Base-by-base conservation (phyloP, 164 flowering plant species). In the Amborella trichopoda region DNA sequence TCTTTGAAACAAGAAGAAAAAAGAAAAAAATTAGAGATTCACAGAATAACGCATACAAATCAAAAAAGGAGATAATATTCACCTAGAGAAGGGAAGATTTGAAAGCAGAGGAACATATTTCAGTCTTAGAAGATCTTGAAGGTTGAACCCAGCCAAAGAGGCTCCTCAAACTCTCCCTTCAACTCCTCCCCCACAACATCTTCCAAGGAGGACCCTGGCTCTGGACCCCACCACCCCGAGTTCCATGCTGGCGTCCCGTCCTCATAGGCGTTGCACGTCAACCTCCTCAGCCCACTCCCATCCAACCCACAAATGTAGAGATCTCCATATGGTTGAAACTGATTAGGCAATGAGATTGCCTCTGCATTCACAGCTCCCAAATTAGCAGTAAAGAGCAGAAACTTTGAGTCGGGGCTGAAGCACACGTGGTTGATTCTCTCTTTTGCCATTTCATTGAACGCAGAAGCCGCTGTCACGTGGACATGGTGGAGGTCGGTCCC, bases 191-290 rank as follows among this genome's bases (percentile, higher is more conserved):
- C 78, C 20, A 23, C 68, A n/a, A n/a, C n/a, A n/a, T n/a, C n/a
- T n/a, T n/a, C n/a, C n/a, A n/a, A n/a, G n/a, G n/a, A n/a, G n/a
- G n/a, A n/a, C n/a, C n/a, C n/a, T n/a, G n/a, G n/a, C n/a, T n/a
- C n/a, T n/a, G n/a, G n/a, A n/a, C n/a, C n/a, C n/a, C n/a, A n/a
- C n/a, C n/a, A n/a, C n/a, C n/a, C n/a, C n/a, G 77, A 76, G 1
- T 68, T 80, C 95, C 95, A 89, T 1, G 82, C 44, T 0, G 97
- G 97, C 10, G 97, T 89, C 24, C 95, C 95, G 57, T 89, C 97
- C 60, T 89, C 95, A 17, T 62, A 82, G 0, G 90, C 69, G 26
- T 85, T 89, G 40, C 85, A 95, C 0, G 97, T 82, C 64, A 84
- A 41, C 50, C 95, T 69, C 49, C 25, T 61, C 10, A 78, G 47